Percentiles rank a stretch among this genome's conserved stretches.
Evolutionary conservation across 208 protist genomes (phyloP).

Genomic region (Herpetomonas tarakana): DNA sequence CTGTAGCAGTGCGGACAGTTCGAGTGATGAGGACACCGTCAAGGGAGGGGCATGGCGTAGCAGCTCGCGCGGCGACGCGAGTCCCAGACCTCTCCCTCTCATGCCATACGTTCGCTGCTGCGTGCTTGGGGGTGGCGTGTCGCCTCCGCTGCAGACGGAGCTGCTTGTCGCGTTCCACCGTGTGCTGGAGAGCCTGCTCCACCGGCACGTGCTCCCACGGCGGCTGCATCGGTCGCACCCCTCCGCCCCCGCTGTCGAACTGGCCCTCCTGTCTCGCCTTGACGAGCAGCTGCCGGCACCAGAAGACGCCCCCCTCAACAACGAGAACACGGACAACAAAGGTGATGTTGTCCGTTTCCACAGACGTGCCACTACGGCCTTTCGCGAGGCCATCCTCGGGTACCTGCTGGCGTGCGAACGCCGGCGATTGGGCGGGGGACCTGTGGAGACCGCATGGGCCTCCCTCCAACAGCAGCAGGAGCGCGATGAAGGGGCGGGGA

Average conservation of each 20-base stretch:
- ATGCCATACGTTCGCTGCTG: not conserved
- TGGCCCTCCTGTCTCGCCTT: not conserved
- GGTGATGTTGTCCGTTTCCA: too few species aligned
- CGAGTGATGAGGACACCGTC: too few species aligned
- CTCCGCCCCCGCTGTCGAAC: not conserved
- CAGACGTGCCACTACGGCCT: too few species aligned
- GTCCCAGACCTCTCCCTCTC: not conserved
- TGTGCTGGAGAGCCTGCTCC: not conserved
- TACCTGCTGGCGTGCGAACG: not conserved
- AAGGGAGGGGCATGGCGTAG: not conserved
- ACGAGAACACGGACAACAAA: too few species aligned
- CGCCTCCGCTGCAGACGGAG: not conserved
- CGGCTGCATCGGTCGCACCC: not conserved
- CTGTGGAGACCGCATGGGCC: not conserved
- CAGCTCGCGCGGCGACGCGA: not conserved
- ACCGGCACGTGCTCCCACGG: not conserved
- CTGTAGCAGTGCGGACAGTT: not conserved
- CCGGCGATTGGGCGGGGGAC: not conserved
- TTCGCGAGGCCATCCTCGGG: too few species aligned
- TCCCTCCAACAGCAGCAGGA: not conserved
- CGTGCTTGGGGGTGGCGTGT: not conserved
- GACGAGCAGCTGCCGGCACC: not conserved
- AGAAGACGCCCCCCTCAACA: too few species aligned
- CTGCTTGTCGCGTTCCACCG: not conserved
- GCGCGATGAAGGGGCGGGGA: not conserved